These are phyloP conservation scores for Pichia sp. DNA, from an alignment of 1,139 yeast genomes.

Conservation along the genomic window DNA sequence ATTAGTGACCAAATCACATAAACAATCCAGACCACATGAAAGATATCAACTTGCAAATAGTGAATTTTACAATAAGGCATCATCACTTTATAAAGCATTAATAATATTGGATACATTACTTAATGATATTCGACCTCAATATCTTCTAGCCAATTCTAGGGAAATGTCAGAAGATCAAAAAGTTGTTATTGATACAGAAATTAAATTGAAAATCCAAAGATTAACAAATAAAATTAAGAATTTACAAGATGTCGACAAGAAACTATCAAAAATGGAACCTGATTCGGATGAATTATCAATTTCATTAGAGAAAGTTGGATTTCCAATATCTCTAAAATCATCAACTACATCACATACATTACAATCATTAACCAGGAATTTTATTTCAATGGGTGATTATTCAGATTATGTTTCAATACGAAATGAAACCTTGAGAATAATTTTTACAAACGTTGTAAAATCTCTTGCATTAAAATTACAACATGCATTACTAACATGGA, in stretches of 20 bases:
- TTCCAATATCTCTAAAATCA: not conserved
- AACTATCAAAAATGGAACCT: not conserved
- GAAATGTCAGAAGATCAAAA: constrained; percentile 22
- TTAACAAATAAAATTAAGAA: constrained; percentile 19
- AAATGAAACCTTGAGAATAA: constrained; percentile 20
- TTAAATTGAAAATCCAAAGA: constrained; percentile 20
- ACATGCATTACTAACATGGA: constrained; percentile 20
- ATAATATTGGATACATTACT: constrained; percentile 18
- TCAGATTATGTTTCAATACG: constrained; percentile 19
- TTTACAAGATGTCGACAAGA: constrained; percentile 12
- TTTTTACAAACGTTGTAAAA: constrained; percentile 24
- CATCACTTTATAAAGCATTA: constrained; percentile 4
- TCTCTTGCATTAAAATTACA: constrained; percentile 24
- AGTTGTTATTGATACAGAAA: constrained; percentile 22
- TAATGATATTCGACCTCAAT: constrained; percentile 24
- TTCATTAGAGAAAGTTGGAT: constrained; percentile 5
- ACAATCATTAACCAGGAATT: constrained; percentile 21
- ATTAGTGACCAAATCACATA: not conserved
- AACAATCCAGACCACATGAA: not conserved
- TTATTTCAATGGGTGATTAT: constrained; percentile 27
- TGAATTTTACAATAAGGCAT: constrained; percentile 5
- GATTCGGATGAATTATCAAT: constrained; percentile 8
- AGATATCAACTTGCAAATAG: not conserved
- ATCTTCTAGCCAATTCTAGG: constrained; percentile 25
- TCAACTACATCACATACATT: not conserved